Percentiles rank a stretch among this genome's conserved stretches.
Conservation (phyloP, 2,329 filamentous ascomycete species). For the Diaporthe humulicola region DNA sequence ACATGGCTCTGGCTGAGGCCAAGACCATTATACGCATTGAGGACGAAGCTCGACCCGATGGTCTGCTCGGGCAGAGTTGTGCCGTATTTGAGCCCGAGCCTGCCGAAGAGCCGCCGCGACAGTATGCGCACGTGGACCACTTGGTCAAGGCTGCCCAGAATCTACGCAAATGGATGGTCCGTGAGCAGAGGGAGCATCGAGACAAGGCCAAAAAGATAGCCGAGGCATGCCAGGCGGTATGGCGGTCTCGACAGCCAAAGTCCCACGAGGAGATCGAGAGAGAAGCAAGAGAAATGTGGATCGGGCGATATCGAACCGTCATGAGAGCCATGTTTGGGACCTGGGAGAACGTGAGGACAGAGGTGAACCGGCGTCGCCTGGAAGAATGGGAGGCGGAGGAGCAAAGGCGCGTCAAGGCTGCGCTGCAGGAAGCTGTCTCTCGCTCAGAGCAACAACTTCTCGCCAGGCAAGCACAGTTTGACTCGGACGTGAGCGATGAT, state of each 20-base stretch:
- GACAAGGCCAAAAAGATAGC: conserved; percentile 84
- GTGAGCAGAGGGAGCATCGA: conserved; percentile 84
- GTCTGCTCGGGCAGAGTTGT: conserved; percentile 78
- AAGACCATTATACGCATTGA: conserved; percentile 77
- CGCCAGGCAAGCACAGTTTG: conserved; percentile 67
- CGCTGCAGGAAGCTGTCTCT: conserved; percentile 80
- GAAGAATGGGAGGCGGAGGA: conserved; percentile 76
- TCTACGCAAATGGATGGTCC: conserved; percentile 83
- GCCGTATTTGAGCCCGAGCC: conserved; percentile 80
- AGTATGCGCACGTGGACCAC: conserved; percentile 91
- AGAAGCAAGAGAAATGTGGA: conserved; percentile 78
- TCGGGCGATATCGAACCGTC: conserved; percentile 79
- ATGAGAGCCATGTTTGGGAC: conserved; percentile 68
- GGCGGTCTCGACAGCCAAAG: conserved; percentile 80
- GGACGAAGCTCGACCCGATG: conserved; percentile 80
- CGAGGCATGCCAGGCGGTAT: conserved; percentile 81
- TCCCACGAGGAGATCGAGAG: conserved; percentile 84
- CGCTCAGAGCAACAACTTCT: conserved; percentile 78
- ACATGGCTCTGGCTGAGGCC: conserved; percentile 77
- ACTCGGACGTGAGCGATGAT: conserved; percentile 64
- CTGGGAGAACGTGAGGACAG: conserved; percentile 74
- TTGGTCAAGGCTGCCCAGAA: conserved; percentile 83
- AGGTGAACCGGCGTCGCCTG: conserved; percentile 72
- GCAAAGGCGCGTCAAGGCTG: conserved; percentile 74
- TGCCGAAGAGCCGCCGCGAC: conserved; percentile 78